A percentile compares a stretch with the other conserved stretches of the same genome.
phyloP scores from a whole-genome alignment of 176 grass and related monocot genomes.

The Rhipidocladum racemiflorum region DNA sequence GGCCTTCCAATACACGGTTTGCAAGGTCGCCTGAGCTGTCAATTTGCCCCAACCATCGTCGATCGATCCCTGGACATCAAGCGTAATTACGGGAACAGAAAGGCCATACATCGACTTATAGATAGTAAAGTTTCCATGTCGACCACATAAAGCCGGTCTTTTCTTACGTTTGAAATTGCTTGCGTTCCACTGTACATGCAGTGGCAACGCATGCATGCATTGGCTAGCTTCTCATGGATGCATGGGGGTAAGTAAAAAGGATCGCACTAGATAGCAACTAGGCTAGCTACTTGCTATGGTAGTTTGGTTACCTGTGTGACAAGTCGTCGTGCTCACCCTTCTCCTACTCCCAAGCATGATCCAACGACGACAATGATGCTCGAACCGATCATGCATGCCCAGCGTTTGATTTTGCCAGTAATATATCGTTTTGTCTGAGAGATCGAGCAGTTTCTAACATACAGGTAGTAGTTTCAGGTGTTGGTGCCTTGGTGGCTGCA shows the following conservation, averaged over 20 bases:
- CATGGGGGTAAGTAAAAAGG: slow-evolving; percentile 9
- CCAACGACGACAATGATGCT: not conserved
- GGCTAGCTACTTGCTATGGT: not conserved
- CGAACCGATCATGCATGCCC: not conserved
- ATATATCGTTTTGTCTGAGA: not conserved
- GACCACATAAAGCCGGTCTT: not conserved
- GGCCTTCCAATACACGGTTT: too few species aligned
- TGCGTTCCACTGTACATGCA: not conserved
- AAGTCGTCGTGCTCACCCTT: not conserved
- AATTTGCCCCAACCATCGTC: not conserved
- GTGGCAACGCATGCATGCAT: not conserved
- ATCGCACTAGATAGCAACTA: not conserved
- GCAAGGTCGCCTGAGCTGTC: not conserved
- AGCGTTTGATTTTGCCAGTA: not conserved
- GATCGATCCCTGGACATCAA: not conserved
- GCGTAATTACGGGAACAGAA: not conserved
- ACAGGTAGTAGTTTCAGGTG: not conserved
- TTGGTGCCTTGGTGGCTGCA: not conserved
- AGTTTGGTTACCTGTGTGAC: not conserved
- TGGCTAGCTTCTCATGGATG: not conserved
- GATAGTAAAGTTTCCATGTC: not conserved
- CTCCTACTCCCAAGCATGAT: slow-evolving; percentile 1
- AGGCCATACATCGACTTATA: too few species aligned
- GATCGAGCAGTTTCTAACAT: not conserved
- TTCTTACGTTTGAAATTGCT: not conserved